Base-by-base conservation (phyloP, 2,329 filamentous ascomycete genomes). In the Magnaporthales sp. region DNA sequence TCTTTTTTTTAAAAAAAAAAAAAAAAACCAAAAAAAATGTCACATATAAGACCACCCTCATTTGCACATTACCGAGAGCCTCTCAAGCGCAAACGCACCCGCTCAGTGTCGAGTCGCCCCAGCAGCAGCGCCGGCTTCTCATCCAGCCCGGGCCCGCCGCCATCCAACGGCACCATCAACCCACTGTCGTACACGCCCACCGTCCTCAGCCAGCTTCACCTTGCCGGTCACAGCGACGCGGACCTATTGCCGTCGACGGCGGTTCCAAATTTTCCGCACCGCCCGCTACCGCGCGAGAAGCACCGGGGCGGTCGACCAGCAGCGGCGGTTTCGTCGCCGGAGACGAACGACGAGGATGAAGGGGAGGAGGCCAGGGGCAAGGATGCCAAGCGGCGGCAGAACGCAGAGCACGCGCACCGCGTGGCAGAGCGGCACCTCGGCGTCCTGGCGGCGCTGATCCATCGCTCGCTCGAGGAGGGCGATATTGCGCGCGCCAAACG, bases 401-500 rank as follows among this genome's bases (percentile, higher is more conserved):
- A 67, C 72, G 81, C 65, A 1, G 62, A 62, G 66, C 70, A 30
- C 32, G 54, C 54, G 64, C 67, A 64, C 58, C 67, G 68, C 9
- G 70, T 68, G 3, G 71, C 74, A 62, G 71, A 71, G 63, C 80
- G 79, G 22, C 89, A 93, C 76, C 76, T 94, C 5, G 82, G 85
- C 66, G 85, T 89, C 11, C 78, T 97, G 67, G 87, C 87, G 1
- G 83, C 88, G 3, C 80, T 93, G 22, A 78, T 95, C 71, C 89
- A 95, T 75, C 85, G 85, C 46, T 91, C 89, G 72, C 82, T 97
- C 56, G 82, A 89, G 30, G 81, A 86, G 68, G 86, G 87, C 32
- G 90, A 96, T 72, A 89, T 92, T 68, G 70, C 81, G 1, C 88
- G 90, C 56, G 93, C 93, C 0, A 86, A 86, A 64, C 83, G 91